These are phyloP conservation scores for Brettanomyces sp. DNA, from an alignment of 805 yeast genomes.

Conservation along the genomic window DNA sequence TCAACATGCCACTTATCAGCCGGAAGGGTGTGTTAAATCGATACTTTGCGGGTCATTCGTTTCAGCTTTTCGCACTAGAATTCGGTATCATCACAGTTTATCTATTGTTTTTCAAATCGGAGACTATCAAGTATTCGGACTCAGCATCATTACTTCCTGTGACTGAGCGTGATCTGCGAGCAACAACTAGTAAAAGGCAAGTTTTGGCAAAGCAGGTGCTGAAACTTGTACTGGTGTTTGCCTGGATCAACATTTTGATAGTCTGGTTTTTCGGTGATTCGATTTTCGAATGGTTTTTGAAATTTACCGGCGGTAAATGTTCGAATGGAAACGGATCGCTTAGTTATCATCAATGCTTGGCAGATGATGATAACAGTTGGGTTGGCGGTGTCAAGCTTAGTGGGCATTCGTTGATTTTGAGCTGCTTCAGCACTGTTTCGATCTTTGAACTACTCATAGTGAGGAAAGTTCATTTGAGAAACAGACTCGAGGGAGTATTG, in stretches of 20 bases:
- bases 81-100: conserved; percentile 8
- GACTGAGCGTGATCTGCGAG: conserved; percentile 4
- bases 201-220: conserved; percentile 8
- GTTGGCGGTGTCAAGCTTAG: conserved; percentile 31
- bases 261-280: conserved; percentile 28
- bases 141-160: conserved; percentile 9
- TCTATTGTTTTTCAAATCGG: conserved; percentile 3
- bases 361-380: conserved; percentile 22
- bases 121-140: conserved; percentile 3
- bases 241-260: conserved; percentile 14
- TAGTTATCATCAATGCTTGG: conserved; percentile 15
- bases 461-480: not conserved
- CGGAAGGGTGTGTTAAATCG: conserved; percentile 18
- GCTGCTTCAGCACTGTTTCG: conserved; percentile 24
- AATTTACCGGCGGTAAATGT: conserved; percentile 33
- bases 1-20: conserved; percentile 10
- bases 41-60: conserved; percentile 22
- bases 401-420: conserved; percentile 32
- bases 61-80: conserved; percentile 14
- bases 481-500: not conserved
- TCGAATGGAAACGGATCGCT: conserved; percentile 9
- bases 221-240: conserved; percentile 14
- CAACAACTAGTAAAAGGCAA: not conserved
- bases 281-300: conserved; percentile 23
- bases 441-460: conserved; percentile 11